These are phyloP conservation scores for Saccharomyces hybrid DNA, from an alignment of 1,139 yeast genomes.

Conservation along the genomic window DNA sequence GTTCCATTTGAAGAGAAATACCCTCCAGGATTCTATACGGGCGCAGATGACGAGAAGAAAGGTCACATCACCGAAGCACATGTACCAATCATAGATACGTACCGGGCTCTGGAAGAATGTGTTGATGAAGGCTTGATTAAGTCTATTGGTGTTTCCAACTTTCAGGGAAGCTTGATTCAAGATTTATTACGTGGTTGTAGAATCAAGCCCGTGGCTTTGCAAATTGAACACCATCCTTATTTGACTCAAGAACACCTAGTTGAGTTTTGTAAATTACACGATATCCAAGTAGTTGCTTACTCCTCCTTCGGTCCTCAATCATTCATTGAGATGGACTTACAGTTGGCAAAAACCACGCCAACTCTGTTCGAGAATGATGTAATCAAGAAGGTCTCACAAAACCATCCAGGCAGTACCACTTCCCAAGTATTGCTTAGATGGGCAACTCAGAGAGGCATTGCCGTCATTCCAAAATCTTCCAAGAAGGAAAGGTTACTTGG, in stretches of 20 bases:
- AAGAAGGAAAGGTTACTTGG: constrained; percentile 50
- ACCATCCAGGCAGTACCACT: constrained; percentile 40
- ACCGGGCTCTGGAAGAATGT: constrained; percentile 67
- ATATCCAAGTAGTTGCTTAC: constrained; percentile 71
- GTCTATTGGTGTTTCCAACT: constrained; percentile 81
- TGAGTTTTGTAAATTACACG: constrained; percentile 51
- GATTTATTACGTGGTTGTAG: constrained; percentile 67
- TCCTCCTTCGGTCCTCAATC: constrained; percentile 81
- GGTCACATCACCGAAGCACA: constrained; percentile 47
- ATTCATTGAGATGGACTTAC: constrained; percentile 52
- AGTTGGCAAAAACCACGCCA: constrained; percentile 46
- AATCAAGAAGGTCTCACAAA: constrained; percentile 46
- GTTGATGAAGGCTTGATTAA: constrained; percentile 56
- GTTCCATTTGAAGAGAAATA: constrained; percentile 67
- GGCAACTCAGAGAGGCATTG: constrained; percentile 69
- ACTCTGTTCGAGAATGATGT: constrained; percentile 49
- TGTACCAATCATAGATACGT: constrained; percentile 69
- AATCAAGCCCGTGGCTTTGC: constrained; percentile 69
- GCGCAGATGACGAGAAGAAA: constrained; percentile 42
- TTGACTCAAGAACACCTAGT: constrained; percentile 66
- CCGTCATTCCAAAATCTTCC: constrained; percentile 70
- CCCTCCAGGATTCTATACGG: constrained; percentile 66
- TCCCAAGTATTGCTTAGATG: constrained; percentile 70
- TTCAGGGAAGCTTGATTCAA: constrained; percentile 62
- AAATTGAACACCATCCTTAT: constrained; percentile 91